phyloP scores from a whole-genome alignment of 805 yeast species.

The Yarrowia osloensis region DNA sequence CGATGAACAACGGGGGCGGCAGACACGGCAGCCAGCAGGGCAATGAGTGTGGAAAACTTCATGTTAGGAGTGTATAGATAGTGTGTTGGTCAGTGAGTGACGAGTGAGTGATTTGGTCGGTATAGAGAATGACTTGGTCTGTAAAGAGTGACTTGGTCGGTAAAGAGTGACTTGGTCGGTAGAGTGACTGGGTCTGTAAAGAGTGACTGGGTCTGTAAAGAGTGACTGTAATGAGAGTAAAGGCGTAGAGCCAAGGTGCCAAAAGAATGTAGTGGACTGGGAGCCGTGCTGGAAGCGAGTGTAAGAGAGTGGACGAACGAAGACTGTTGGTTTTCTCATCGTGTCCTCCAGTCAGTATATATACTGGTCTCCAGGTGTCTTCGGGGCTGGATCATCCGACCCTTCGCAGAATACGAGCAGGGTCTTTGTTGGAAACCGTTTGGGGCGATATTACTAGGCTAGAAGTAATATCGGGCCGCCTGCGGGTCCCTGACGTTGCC shows the following conservation, averaged over 20 bases:
- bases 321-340: neutral
- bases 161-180: too few species aligned
- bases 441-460: conserved; percentile 12
- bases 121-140: too few species aligned
- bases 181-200: neutral
- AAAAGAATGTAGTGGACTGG: neutral
- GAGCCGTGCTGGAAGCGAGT: neutral
- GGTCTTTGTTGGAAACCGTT: neutral
- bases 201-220: neutral
- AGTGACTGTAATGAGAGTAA: conserved; percentile 1
- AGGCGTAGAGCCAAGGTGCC: neutral
- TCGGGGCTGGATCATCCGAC: neutral
- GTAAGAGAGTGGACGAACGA: neutral
- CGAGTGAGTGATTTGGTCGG: too few species aligned
- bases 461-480: neutral
- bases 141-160: too few species aligned
- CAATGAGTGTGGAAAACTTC: neutral
- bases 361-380: neutral
- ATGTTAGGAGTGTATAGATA: neutral
- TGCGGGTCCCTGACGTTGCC: neutral
- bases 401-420: conserved; percentile 11
- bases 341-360: neutral
- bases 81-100: too few species aligned
- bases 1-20: conserved; percentile 4
- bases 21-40: conserved; percentile 8